Evolutionary conservation across 305 asterid genomes (phyloP), one percentile per base, ranked within the genome.

Genomic region (Rubia tinctorum): DNA sequence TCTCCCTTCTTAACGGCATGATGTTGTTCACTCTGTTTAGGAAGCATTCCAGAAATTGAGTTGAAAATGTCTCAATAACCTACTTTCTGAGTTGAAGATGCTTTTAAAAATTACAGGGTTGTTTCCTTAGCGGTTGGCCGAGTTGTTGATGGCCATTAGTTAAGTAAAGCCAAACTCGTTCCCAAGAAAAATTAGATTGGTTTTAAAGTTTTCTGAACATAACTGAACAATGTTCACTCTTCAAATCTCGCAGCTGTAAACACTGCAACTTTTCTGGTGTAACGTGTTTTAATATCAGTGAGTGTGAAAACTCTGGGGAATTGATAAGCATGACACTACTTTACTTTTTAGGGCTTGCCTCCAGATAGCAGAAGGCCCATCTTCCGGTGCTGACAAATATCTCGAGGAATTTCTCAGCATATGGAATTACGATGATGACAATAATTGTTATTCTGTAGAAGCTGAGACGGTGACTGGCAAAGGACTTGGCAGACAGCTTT

Each of bases 371-470:
- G 95, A 88, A 81, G 80, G 84, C 81, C 83, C 81, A 65, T 77
- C 79, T 25, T 62, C 82, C 63, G 77, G 60, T 81, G 89, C 84
- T 80, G 86, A 88, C 78, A 88, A 78, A 73, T 75, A 75, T 81
- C 89, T 93, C 55, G 90, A 84, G 86, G 98, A 93, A 62, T 93
- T 82, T 81, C 84, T 93, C 62, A 59, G 75, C 82, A 87, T 67
- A 77, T 93, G 97, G 97, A 80, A 71, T 47, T 87, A 77, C 75
- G 78, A 72, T 73, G 88, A 84, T 76, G 89, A 73, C 69, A 82
- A 80, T 70, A 86, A 81, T 81, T 84, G 78, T 81, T 81, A 86
- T 71, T 72, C 69, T 58, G 67, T 72, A 17, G 88, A 81, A 66
- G 79, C 67, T 74, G 77, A 67, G 68, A 73, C 71, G 73, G 60